phyloP scores from a whole-genome alignment of 2,329 filamentous ascomycete genomes.

The Cladosporium austrohemisphaericum region DNA sequence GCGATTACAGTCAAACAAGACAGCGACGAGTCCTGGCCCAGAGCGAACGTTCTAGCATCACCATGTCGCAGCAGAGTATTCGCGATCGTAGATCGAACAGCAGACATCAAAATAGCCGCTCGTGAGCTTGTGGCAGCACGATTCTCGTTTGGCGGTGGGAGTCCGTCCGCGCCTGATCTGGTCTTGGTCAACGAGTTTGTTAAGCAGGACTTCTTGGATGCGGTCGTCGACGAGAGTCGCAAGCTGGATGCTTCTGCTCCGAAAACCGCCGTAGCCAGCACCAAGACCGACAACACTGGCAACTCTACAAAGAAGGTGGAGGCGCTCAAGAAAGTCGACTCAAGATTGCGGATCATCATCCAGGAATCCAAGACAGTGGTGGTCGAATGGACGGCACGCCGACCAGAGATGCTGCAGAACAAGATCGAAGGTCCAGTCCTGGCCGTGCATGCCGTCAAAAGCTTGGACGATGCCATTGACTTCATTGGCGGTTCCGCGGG shows the following conservation, averaged over 20 bases:
- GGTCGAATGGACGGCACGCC: slow-evolving; percentile 23
- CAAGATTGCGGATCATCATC: slow-evolving; percentile 19
- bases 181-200: slow-evolving; percentile 63
- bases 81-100: slow-evolving; percentile 60
- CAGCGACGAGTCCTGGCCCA: slow-evolving; percentile 18
- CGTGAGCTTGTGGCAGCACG: slow-evolving; percentile 51
- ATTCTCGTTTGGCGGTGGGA: slow-evolving; percentile 54
- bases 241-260: neutral
- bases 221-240: slow-evolving; percentile 29
- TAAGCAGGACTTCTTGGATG: slow-evolving; percentile 53
- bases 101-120: slow-evolving; percentile 53
- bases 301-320: slow-evolving; percentile 12
- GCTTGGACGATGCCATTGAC: slow-evolving; percentile 55
- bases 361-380: slow-evolving; percentile 25
- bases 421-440: slow-evolving; percentile 46
- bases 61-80: slow-evolving; percentile 38
- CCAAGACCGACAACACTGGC: slow-evolving; percentile 4
- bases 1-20: slow-evolving; percentile 36
- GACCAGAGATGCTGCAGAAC: slow-evolving; percentile 14
- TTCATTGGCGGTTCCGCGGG: slow-evolving; percentile 31
- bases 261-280: slow-evolving; percentile 12
- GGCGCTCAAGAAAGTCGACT: slow-evolving; percentile 14
- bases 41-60: slow-evolving; percentile 35
- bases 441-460: slow-evolving; percentile 45
- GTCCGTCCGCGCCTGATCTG: slow-evolving; percentile 59